Evolutionary conservation across 2,329 filamentous ascomycete species (phyloP), one percentile per base, ranked within the genome.

Genomic region (Neonectria coccinea): DNA sequence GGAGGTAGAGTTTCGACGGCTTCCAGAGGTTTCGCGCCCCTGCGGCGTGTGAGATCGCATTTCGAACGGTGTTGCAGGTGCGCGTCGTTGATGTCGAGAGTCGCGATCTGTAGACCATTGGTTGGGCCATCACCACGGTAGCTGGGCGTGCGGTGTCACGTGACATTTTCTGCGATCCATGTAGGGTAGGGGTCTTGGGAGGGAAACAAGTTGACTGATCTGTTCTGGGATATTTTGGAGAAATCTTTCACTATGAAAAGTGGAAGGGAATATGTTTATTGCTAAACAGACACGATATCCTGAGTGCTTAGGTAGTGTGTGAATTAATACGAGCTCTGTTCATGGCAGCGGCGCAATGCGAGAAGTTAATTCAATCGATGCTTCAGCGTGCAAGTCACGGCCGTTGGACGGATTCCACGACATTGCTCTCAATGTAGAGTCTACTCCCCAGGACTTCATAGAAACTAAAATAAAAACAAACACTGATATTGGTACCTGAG

Each of bases 21-120:
- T 75, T n/a, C 64, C 69, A 47, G 68, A 65, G 55, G 74, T 74
- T 44, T 77, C 76, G 29, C 76, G 75, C 59, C 76, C 74, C 62
- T 76, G 75, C 36, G 74, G 74, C 61, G 75, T 76, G 64, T 71
- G 72, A 16, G 76, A 69, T 59, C 76, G 77, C 79, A 81, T 81
- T 60, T 59, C 70, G 59, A 52, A 51, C 53, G 31, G 58, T 59
- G 18, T 20, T 62, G 20, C 22, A 27, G 44, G 25, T 20, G 48
- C 54, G 56, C 58, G 56, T 56, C 31, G 22, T 52, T 20, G 14
- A 10, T 52, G 61, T 61, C 29, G 36, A 25, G 54, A 61, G 61
- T 66, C 41, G 56, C 39, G 62, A 62, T 59, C 51, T 62, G 54
- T 48, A 56, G 58, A 67, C 69, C 59, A 66, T 59, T 59, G 57